Base-by-base conservation (phyloP, 768 basidiomycete species). In the Pleurotus pulmonarius region DNA sequence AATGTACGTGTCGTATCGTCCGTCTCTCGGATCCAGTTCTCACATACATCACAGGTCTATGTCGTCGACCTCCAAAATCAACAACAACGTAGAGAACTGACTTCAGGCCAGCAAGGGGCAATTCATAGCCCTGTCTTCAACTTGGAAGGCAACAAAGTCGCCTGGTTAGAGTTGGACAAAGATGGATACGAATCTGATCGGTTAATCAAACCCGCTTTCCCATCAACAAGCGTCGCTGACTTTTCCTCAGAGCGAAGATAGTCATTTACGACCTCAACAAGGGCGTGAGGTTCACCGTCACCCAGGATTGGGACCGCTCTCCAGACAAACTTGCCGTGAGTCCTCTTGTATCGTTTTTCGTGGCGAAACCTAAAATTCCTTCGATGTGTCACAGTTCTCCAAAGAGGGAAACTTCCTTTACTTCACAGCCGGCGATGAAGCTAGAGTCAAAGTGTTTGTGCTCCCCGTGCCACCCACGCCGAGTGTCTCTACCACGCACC, bases 101-200 rank as follows among this genome's bases (percentile, higher is more conserved):
- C 94, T 0, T 84, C 88, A 9, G 92, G 93, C 9, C 79, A 79
- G 45, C 92, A 94, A 69, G 95, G 40, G 18, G 94, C 94, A 15
- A 87, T 84, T 6, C 85, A 82, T 61, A 78, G 73, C n/a, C 88
- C 92, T 0, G 79, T 83, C 5, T 83, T 96, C 68, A 90, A 76
- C 57, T 70, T 72, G 3, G 71, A 82, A 46, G 90, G 88, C 0
- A 78, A 79, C 48, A 88, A 88, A 68, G 84, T 83, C 1, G 93
- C 90, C 1, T 98, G 95, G 95, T 71, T 92, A 39, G 90, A 98
- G 68, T 80, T 94, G 59, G 85, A 87, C 51, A 68, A 88, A 65
- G 93, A 98, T 62, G 94, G 95, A 1, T 88, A 94, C 62, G 95
- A 98, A 70, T 79, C 88, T 51, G 95, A 96, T 70, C 82, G 88